phyloP scores from a whole-genome alignment of 2,329 filamentous ascomycete species.

The Acephala macrosclerotiorum region DNA sequence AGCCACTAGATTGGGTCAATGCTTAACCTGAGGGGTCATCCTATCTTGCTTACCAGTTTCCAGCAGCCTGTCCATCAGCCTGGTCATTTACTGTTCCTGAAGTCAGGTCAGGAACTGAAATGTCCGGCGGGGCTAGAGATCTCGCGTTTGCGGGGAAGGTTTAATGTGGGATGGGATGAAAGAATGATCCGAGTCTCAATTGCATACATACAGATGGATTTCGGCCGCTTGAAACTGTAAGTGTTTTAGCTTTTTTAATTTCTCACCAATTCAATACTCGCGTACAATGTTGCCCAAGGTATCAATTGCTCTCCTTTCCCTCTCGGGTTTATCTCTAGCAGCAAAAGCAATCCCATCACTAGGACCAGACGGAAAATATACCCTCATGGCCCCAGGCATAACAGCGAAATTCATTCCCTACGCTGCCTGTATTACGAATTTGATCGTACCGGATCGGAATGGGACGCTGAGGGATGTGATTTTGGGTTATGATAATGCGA shows the following conservation, averaged over 20 bases:
- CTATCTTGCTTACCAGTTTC: background rate
- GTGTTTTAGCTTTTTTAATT: background rate
- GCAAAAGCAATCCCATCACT: constrained; percentile 42
- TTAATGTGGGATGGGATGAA: background rate
- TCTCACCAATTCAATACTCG: background rate
- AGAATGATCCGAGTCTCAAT: too few relatives aligned
- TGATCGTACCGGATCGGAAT: constrained; percentile 70
- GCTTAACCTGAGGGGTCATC: background rate
- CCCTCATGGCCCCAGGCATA: constrained; percentile 72
- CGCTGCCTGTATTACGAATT: constrained; percentile 73
- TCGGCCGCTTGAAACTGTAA: background rate
- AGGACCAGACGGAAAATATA: constrained; percentile 72
- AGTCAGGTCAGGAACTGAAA: background rate
- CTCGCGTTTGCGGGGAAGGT: background rate
- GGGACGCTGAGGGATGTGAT: constrained; percentile 72
- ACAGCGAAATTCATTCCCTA: constrained; percentile 71
- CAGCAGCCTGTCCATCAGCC: background rate
- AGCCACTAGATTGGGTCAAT: constrained; percentile 1
- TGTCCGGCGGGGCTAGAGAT: background rate
- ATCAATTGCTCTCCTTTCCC: background rate
- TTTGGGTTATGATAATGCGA: constrained; percentile 77
- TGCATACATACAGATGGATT: too few relatives aligned
- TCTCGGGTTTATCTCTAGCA: background rate
- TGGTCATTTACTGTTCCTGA: background rate
- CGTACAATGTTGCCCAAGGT: background rate